Percentiles rank a stretch among this genome's conserved stretches.
Conservation (phyloP, 176 grass and related monocot species). For the Bromus sterilis region DNA sequence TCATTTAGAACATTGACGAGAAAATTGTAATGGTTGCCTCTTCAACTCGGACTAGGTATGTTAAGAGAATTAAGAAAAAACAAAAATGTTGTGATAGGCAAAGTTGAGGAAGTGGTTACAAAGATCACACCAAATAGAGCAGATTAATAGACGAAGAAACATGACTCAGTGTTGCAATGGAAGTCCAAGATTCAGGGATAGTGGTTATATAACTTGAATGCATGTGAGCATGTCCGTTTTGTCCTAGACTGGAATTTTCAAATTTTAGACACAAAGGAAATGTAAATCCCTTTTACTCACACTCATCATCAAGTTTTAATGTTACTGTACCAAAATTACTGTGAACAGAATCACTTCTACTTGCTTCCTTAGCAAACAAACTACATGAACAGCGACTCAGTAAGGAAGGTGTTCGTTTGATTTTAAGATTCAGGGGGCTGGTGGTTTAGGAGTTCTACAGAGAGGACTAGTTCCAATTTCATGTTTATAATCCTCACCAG, state of each 20-base stretch:
- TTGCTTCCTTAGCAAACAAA: neutral
- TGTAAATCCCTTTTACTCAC: neutral
- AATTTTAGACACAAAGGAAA: neutral
- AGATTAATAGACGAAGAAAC: slow-evolving; percentile 7
- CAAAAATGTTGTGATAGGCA: neutral
- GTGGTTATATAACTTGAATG: neutral
- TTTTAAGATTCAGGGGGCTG: neutral
- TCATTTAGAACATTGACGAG: neutral
- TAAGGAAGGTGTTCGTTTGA: neutral
- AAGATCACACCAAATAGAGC: neutral
- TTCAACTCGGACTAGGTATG: neutral
- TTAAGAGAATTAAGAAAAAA: neutral
- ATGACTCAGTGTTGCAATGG: neutral
- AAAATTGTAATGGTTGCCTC: neutral
- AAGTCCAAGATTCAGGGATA: neutral
- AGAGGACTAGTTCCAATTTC: neutral
- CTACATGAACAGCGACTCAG: neutral
- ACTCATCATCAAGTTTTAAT: neutral
- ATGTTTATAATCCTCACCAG: neutral
- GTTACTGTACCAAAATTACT: neutral
- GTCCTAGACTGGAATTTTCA: neutral
- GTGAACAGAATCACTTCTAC: neutral
- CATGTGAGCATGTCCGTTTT: neutral
- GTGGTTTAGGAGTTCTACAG: neutral
- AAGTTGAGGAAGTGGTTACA: neutral